Evolutionary conservation across 2,329 filamentous ascomycete genomes (phyloP).

Genomic region (Hypoxylon sp.): DNA sequence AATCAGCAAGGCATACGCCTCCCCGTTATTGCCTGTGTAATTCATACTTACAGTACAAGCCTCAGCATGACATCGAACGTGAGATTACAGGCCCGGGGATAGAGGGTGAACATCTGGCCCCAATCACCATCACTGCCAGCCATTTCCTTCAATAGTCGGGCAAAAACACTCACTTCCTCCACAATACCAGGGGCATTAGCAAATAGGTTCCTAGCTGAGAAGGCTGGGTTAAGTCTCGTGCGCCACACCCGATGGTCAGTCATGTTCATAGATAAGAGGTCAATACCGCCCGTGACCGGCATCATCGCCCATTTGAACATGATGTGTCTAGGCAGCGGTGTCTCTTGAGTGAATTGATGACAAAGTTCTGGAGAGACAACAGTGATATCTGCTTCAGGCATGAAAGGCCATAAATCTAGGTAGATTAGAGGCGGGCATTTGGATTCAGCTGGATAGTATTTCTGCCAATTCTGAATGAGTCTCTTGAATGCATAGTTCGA

Average conservation of each 20-base stretch:
- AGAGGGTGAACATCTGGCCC: slow-evolving; percentile 53
- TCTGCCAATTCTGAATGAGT: slow-evolving; percentile 42
- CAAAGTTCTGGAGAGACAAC: slow-evolving; percentile 42
- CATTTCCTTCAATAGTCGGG: slow-evolving; percentile 46
- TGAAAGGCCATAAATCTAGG: slow-evolving; percentile 49
- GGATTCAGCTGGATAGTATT: slow-evolving; percentile 44
- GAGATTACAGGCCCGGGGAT: slow-evolving; percentile 56
- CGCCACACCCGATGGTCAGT: slow-evolving; percentile 51
- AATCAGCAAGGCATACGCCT: slow-evolving; percentile 19
- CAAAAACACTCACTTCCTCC: slow-evolving; percentile 57
- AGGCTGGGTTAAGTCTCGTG: slow-evolving; percentile 56
- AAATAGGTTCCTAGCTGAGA: slow-evolving; percentile 55
- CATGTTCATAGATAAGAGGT: slow-evolving; percentile 54
- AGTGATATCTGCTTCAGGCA: slow-evolving; percentile 23
- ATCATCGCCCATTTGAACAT: slow-evolving; percentile 26
- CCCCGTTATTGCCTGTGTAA: slow-evolving; percentile 35
- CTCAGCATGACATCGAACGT: slow-evolving; percentile 59
- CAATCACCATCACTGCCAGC: slow-evolving; percentile 49
- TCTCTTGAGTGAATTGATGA: slow-evolving; percentile 42
- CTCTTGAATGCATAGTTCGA: slow-evolving; percentile 45
- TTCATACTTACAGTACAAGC: slow-evolving; percentile 51
- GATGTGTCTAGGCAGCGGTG: slow-evolving; percentile 28
- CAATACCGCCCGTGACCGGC: slow-evolving; percentile 53
- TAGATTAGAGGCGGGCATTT: slow-evolving; percentile 47
- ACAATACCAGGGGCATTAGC: slow-evolving; percentile 55